These are phyloP conservation scores for Erodium texanum DNA, from an alignment of 441 rosid species.

Conservation along the genomic window DNA sequence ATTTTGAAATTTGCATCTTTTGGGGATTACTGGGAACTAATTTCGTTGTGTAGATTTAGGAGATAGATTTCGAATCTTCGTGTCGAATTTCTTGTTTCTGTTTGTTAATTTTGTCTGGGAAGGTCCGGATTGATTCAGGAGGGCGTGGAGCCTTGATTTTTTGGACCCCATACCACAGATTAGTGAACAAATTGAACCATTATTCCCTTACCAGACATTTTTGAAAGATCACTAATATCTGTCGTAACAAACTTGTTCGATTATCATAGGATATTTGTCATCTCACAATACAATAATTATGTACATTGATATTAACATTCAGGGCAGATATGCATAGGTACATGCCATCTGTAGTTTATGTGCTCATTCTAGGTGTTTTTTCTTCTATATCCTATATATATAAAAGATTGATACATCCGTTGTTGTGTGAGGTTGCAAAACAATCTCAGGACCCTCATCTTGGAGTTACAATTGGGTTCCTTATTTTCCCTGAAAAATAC, in stretches of 20 bases:
- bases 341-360: no score
- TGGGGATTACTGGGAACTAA: neutral
- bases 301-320: no score
- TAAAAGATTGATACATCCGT: no score
- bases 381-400: no score
- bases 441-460: no score
- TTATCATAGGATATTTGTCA: no score
- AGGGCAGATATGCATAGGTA: no score
- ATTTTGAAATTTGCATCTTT: neutral
- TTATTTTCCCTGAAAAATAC: no score
- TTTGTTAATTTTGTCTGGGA: neutral
- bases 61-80: neutral
- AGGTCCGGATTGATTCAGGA: neutral
- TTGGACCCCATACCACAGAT: neutral
- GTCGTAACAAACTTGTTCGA: neutral
- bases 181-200: neutral
- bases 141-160: neutral
- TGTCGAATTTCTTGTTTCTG: neutral
- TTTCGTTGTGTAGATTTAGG: neutral
- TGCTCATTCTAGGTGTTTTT: no score
- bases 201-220: neutral
- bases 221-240: neutral
- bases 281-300: no score
- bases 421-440: no score
- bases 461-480: no score